Evolutionary conservation across 345 rosid genomes (phyloP), one percentile per base, ranked within the genome.

Genomic region (Dovyalis caffra): DNA sequence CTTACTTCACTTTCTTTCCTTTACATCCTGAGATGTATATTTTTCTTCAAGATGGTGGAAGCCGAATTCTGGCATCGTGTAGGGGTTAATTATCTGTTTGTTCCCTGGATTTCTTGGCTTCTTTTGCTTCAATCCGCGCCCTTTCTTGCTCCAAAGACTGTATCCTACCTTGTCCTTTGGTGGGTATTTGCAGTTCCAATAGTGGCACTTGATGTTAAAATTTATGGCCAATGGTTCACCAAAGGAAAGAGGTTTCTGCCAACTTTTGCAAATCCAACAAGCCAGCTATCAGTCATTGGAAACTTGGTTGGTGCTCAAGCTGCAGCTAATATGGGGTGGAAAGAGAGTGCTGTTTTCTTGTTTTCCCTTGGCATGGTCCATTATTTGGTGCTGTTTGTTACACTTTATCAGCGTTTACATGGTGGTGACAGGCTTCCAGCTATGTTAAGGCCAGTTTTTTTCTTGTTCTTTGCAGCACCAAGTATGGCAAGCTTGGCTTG

Each of bases 231-330:
- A 21, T 79, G 79, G 78, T 71, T 79, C 40, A 70, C 72, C 29
- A 79, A 79, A 49, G 82, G 82, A 45, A 79, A 79, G 82, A 74
- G 79, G 61, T 79, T 72, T 10, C 47, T 75, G 29, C 74, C 82
- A 3, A 45, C 58, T 10, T 78, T 76, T 15, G 82, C 76, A 9
- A 79, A 79, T 35, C 82, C 79, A 26, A 40, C 79, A 3, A 75
- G 78, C 51, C 82, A 69, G 76, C 8, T 79, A 5, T 74, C 82
- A 23, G 82, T 79, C 51, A 75, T 79, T 8, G 82, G 82, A 23
- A 79, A 67, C 83, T 71, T 79, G 75, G 73, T 79, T 2, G 79
- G 73, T 45, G 83, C 83, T 0, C 57, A 38, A n/a, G 79, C 83
- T 1, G 83, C 79, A 18, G 79, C 83, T 0, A 35, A 75, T 56